Evolutionary conservation across 108 stramenopile species (phyloP).

Genomic region (Cyclotella sp.): DNA sequence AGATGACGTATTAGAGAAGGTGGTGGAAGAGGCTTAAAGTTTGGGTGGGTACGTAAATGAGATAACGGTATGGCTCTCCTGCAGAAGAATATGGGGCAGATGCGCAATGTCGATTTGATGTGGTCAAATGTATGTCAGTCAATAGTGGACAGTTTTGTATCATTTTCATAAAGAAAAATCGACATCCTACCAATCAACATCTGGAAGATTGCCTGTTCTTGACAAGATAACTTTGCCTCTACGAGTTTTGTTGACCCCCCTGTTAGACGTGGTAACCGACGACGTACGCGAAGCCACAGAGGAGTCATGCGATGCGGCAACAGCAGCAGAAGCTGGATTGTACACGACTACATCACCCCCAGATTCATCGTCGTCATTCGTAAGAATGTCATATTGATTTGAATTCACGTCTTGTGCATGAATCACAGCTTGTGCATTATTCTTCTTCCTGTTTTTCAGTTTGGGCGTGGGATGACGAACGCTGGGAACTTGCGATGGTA

Average conservation of each 20-base stretch:
- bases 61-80: conserved; percentile 73
- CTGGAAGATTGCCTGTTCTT: conserved; percentile 70
- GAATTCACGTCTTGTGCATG: not conserved
- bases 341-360: conserved; percentile 33
- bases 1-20: conserved; percentile 52
- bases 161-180: too few relatives aligned
- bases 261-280: not conserved
- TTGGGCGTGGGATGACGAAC: conserved; percentile 11
- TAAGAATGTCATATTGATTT: conserved; percentile 7
- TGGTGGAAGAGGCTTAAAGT: conserved; percentile 69
- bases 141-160: not conserved
- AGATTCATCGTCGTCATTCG: conserved; percentile 1
- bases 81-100: not conserved
- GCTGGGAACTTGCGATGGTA: conserved; percentile 45
- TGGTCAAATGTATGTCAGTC: not conserved
- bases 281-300: conserved; percentile 2
- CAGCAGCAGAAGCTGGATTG: not conserved
- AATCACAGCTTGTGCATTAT: not conserved
- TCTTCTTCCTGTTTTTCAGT: conserved; percentile 6
- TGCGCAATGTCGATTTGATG: not conserved
- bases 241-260: not conserved
- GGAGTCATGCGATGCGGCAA: not conserved
- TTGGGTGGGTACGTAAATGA: conserved; percentile 80
- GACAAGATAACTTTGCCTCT: conserved; percentile 16
- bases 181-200: conserved; percentile 64